Base-by-base conservation (phyloP, 441 rosid genomes). In the Populus tomentosa region DNA sequence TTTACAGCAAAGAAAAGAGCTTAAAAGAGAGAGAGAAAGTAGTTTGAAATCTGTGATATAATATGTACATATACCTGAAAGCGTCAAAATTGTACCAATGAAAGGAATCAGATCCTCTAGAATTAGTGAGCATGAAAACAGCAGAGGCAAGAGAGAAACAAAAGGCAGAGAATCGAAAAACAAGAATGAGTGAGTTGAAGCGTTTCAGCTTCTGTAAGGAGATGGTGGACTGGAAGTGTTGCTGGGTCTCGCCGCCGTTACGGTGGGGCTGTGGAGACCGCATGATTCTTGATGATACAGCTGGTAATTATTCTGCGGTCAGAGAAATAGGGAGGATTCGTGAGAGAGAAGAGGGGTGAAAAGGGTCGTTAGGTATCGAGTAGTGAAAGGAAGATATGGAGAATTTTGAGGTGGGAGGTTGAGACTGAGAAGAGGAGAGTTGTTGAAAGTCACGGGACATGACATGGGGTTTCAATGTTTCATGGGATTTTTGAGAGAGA, bases 11-110 rank as follows among this genome's bases (percentile, higher is more conserved):
- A 61, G 14, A 50, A 30, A 50, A 38, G 40, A 36, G 62, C 21
- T 56, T 28, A 28, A 28, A 28, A 28, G 30, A 28, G 30, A 28
- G 30, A 28, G 30, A 0, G 71, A 26, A 30, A 0, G 33, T 13
- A 36, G 35, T 3, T 21, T 10, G 59, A 28, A 7, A 14, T 50
- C 6, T 50, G 20, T 50, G 59, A 50, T 53, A 28, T 28, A 28
- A 5, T 16, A 53, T 53, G n/a, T 53, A 16, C 2, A 14, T 1
- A 26, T 80, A 93, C 95, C 98, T 90, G 92, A 87, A 91, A 64
- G 97, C 97, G 80, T 90, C 95, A 79, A 90, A 94, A 77, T 91
- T 90, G 84, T 81, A 87, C 98, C 97, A 94, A 80, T 71, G 89
- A 66, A 89, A 90, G 2, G 89, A 85, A 79, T 32, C 72, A 77